Conservation (phyloP, 2,329 filamentous ascomycete species). For the Hortaea werneckii region DNA sequence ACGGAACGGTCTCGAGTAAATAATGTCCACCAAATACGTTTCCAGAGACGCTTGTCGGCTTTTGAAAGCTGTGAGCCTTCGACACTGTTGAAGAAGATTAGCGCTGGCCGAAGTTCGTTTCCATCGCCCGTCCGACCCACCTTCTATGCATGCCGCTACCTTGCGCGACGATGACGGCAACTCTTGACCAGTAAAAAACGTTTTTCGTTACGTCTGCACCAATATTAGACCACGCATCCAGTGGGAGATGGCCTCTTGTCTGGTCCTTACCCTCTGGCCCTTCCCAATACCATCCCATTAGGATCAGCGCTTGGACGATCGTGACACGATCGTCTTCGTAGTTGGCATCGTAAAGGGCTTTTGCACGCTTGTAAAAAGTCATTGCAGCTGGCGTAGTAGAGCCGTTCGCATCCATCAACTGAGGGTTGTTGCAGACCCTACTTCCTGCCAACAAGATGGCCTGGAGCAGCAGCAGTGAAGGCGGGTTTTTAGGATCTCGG, state of each 20-base stretch:
- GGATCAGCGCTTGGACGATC: slow-evolving; percentile 82
- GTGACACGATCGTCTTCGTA: slow-evolving; percentile 96
- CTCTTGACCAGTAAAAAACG: slow-evolving; percentile 96
- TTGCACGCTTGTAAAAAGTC: slow-evolving; percentile 95
- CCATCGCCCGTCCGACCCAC: slow-evolving; percentile 27
- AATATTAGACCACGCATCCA: slow-evolving; percentile 27
- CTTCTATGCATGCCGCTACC: slow-evolving; percentile 96
- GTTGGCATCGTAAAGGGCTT: slow-evolving; percentile 90
- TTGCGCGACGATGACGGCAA: slow-evolving; percentile 90
- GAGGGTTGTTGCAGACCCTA: slow-evolving; percentile 84
- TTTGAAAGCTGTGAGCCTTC: slow-evolving; percentile 83
- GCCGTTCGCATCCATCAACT: slow-evolving; percentile 91
- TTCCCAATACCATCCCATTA: slow-evolving; percentile 99
- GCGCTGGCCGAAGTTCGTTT: background rate
- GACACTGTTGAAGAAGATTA: slow-evolving; percentile 46
- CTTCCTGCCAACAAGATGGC: slow-evolving; percentile 85
- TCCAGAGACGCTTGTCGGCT: slow-evolving; percentile 90
- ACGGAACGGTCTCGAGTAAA: slow-evolving; percentile 94
- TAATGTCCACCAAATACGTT: slow-evolving; percentile 96
- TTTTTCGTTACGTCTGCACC: slow-evolving; percentile 86
- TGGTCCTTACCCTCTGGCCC: slow-evolving; percentile 62
- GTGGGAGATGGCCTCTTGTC: slow-evolving; percentile 12
- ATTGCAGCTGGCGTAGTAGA: slow-evolving; percentile 89
- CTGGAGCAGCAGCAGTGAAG: slow-evolving; percentile 79
- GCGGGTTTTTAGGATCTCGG: slow-evolving; percentile 81